phyloP scores from a whole-genome alignment of 2,329 filamentous ascomycete species.

The Microsporum ferrugineum region DNA sequence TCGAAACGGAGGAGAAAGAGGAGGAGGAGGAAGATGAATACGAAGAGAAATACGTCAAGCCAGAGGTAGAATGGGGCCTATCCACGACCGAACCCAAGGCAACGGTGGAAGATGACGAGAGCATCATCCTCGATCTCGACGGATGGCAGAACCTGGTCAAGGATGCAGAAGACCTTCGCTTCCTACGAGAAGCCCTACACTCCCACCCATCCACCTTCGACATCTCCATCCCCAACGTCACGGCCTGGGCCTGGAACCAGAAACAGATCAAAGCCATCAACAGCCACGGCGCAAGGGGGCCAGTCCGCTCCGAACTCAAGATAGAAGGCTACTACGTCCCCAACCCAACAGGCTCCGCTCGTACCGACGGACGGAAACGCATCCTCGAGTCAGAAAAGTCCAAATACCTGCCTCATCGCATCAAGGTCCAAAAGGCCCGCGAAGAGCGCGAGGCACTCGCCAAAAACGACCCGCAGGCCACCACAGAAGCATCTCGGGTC shows the following conservation, averaged over 20 bases:
- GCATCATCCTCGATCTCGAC: conserved; percentile 55
- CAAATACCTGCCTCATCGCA: conserved; percentile 93
- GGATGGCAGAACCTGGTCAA: conserved; percentile 59
- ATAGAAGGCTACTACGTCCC: conserved; percentile 68
- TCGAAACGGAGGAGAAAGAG: conserved; percentile 14
- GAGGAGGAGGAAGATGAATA: conserved; percentile 8
- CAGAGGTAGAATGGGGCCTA: conserved; percentile 49
- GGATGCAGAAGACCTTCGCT: conserved; percentile 54
- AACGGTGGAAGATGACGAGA: conserved; percentile 55
- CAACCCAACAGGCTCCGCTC: conserved; percentile 71
- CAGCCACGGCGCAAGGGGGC: conserved; percentile 44
- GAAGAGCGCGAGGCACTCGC: conserved; percentile 75
- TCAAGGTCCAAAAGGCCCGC: conserved; percentile 83
- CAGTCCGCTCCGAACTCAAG: conserved; percentile 41
- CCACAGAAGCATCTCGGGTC: conserved; percentile 59
- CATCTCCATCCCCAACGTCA: conserved; percentile 48
- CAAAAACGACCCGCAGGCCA: conserved; percentile 51
- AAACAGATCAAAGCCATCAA: conserved; percentile 62
- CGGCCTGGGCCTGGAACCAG: conserved; percentile 59
- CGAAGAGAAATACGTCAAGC: conserved; percentile 27
- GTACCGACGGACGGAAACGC: conserved; percentile 88
- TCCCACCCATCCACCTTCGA: conserved; percentile 34
- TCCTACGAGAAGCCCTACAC: conserved; percentile 43
- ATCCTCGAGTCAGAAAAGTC: conserved; percentile 96
- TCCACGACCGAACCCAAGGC: conserved; percentile 48